A percentile compares a stretch with the other conserved stretches of the same genome.
phyloP scores from a whole-genome alignment of 208 protist genomes.

The Leishmania braziliensis region DNA sequence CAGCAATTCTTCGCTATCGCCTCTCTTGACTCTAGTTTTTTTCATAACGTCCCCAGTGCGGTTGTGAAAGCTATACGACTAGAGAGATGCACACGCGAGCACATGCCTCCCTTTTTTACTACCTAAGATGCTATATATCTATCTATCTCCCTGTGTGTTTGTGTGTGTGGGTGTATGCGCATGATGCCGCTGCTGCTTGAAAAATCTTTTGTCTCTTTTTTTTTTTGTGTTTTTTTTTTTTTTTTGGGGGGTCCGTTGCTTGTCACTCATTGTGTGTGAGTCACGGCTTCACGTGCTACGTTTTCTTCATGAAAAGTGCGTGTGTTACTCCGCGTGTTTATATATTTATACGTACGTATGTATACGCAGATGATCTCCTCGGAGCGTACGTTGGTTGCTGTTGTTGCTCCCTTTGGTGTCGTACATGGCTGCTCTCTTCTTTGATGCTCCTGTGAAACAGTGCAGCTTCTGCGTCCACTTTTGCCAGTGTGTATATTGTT shows the following conservation, averaged over 20 bases:
- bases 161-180: background rate
- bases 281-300: background rate
- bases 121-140: background rate
- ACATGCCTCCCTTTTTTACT: background rate
- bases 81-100: conserved; percentile 4
- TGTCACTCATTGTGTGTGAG: background rate
- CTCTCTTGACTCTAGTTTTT: background rate
- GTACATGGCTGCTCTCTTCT: background rate
- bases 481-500: background rate
- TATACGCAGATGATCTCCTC: background rate
- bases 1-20: too few species aligned
- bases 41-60: background rate
- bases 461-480: background rate
- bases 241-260: too few species aligned
- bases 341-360: background rate
- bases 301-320: conserved; percentile 4
- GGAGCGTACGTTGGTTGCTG: background rate
- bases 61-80: background rate
- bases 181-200: too few species aligned
- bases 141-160: background rate
- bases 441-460: background rate
- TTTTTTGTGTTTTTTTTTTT: too few species aligned
- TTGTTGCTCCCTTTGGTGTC: background rate
- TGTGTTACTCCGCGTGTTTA: background rate
- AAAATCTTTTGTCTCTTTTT: too few species aligned